Evolutionary conservation across 2,329 filamentous ascomycete genomes (phyloP).

Genomic region (Penicillium sp.): DNA sequence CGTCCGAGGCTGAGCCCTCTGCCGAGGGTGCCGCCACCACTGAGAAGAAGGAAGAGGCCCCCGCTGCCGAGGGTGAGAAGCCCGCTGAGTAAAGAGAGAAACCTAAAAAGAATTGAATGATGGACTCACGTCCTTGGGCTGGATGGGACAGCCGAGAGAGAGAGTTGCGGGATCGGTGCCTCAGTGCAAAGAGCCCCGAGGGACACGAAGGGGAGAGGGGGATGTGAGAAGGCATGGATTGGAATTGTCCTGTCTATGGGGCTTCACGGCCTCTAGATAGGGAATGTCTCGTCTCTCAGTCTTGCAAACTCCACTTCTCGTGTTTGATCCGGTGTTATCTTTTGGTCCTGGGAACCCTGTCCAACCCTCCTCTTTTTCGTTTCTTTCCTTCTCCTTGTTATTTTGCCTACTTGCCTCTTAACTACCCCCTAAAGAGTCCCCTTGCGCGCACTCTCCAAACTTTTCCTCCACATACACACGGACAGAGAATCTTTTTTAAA

Average conservation of each 20-base stretch:
- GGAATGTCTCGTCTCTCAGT: slow-evolving; percentile 4
- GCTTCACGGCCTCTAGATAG: slow-evolving; percentile 10
- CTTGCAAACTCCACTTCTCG: slow-evolving; percentile 6
- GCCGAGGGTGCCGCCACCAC: slow-evolving; percentile 45
- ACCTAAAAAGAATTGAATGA: slow-evolving; percentile 28
- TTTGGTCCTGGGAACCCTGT: slow-evolving; percentile 11
- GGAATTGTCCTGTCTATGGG: slow-evolving; percentile 5
- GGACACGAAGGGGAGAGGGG: slow-evolving; percentile 6
- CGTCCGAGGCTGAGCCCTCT: slow-evolving; percentile 87
- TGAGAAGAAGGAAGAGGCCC: slow-evolving; percentile 42
- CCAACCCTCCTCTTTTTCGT: slow-evolving; percentile 14
- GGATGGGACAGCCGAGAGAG: slow-evolving; percentile 19
- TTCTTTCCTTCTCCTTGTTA: slow-evolving; percentile 26
- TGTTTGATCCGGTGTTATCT: slow-evolving; percentile 9
- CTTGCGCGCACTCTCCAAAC: slow-evolving; percentile 26
- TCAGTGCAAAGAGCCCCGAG: slow-evolving; percentile 10
- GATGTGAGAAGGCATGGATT: slow-evolving; percentile 7
- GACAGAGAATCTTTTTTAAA: slow-evolving; percentile 25
- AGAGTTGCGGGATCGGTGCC: slow-evolving; percentile 13
- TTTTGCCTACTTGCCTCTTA: slow-evolving; percentile 26
- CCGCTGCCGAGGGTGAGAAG: slow-evolving; percentile 40
- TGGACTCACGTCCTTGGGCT: slow-evolving; percentile 28
- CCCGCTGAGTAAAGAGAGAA: slow-evolving; percentile 41
- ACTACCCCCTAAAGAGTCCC: slow-evolving; percentile 25
- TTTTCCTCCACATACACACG: slow-evolving; percentile 21